Base-by-base conservation (phyloP, 169 alveolate genomes). In the Plasmodium cynomolgi region DNA sequence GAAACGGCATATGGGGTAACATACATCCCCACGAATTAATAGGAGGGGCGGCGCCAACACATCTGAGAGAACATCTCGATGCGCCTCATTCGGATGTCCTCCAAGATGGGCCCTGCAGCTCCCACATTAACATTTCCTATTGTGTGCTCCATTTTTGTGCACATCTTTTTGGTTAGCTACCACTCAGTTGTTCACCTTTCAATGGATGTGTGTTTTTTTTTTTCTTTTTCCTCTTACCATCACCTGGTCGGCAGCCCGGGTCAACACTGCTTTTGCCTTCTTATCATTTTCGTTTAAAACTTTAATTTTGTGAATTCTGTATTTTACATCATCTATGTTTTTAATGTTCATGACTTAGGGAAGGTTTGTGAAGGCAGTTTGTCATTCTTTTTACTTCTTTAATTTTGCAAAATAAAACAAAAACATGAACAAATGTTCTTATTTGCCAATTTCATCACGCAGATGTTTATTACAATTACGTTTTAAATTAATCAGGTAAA, bases 231-330 rank as follows among this genome's bases (percentile, higher is more conserved):
- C 41, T 23, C 50, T 58, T 90, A 90, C 94, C 91, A 23, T 47
- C 47, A 90, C 94, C 54, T 90, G 83, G 29, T 81, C 91, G 37
- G 94, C 91, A n/a, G 94, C 94, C 71, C 56, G 47, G 33, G 37
- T 90, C 68, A 90, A 81, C n/a, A 90, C 47, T 23, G 88, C 50
- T 47, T 90, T 90, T 31, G 94, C 94, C 34, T 58, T 81, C 26
- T 74, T 81, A 58, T 90, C 94, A 90, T 90, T 90, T 80, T 79
- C 84, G 54, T 90, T 58, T 34, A 90, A 80, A 58, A 80, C 91
- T 62, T 81, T 37, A 58, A 90, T 62, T 68, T 79, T 79, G 39
- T 90, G 94, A 90, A 90, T 33, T 90, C 54, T 79, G 74, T 90
- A 90, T 90, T 54, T 85, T 85, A 85, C 62, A 85, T 85, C 93